These are phyloP conservation scores for Spirogloea muscicola DNA, from an alignment of 139 green algal species.

Conservation along the genomic window DNA sequence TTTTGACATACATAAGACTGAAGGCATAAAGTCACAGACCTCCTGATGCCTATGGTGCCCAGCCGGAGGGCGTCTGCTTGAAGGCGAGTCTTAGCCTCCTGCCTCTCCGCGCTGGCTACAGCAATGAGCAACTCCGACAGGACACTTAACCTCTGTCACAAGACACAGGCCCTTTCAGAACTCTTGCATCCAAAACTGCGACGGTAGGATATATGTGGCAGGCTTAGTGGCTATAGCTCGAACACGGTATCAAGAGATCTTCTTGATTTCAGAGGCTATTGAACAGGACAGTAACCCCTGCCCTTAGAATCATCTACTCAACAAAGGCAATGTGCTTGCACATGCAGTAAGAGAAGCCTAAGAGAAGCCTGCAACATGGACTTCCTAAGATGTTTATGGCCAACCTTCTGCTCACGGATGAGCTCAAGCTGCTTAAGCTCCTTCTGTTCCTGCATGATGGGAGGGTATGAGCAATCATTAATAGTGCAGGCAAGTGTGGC, in stretches of 20 bases:
- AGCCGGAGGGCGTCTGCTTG: background rate
- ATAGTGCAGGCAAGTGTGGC: too few relatives aligned
- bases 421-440: too few relatives aligned
- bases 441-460: too few relatives aligned
- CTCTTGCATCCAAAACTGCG: background rate
- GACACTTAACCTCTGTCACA: background rate
- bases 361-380: too few relatives aligned
- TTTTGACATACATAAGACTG: background rate
- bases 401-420: too few relatives aligned
- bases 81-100: background rate
- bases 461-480: too few relatives aligned
- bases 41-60: constrained; percentile 4
- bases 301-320: background rate
- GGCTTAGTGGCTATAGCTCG: background rate
- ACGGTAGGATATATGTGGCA: background rate
- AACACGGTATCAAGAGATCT: too few relatives aligned
- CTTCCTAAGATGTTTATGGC: too few relatives aligned
- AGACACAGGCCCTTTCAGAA: background rate
- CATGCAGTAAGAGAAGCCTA: background rate
- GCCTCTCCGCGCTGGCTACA: background rate
- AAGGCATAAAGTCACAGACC: background rate
- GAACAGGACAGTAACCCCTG: background rate
- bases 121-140: constrained; percentile 17
- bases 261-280: background rate
- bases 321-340: background rate